Conservation (phyloP, 371 early-diverging fungal species). For the Globomyces sp. region DNA sequence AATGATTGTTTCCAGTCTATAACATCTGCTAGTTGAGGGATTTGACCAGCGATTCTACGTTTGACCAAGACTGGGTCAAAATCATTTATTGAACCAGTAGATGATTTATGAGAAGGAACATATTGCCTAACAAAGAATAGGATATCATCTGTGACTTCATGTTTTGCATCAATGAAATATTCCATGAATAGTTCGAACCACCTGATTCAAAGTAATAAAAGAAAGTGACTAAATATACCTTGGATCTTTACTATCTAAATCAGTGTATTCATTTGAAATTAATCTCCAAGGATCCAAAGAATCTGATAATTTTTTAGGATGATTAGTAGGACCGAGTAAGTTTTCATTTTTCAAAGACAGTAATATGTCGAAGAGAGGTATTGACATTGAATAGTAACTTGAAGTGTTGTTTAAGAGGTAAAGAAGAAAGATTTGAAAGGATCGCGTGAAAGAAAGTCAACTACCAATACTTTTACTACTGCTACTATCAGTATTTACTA, state of each 20-base stretch:
- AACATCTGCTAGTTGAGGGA: slow-evolving; percentile 59
- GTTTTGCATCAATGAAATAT: slow-evolving; percentile 61
- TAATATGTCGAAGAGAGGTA: slow-evolving; percentile 21
- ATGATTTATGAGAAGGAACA: slow-evolving; percentile 28
- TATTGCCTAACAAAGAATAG: slow-evolving; percentile 66
- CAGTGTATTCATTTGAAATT: slow-evolving; percentile 25
- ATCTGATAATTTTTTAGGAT: slow-evolving; percentile 14
- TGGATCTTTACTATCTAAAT: slow-evolving; percentile 33
- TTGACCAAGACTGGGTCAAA: slow-evolving; percentile 70
- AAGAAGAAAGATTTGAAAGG: too few species aligned
- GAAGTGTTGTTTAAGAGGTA: too few species aligned
- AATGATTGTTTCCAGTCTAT: slow-evolving; percentile 85
- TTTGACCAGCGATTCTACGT: slow-evolving; percentile 50
- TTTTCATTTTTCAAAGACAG: slow-evolving; percentile 28
- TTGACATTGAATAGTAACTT: slow-evolving; percentile 15
- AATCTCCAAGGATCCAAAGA: slow-evolving; percentile 27
- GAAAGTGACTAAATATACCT: slow-evolving; percentile 14
- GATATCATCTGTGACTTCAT: slow-evolving; percentile 66
- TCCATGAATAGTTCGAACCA: slow-evolving; percentile 65
- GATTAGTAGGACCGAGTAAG: slow-evolving; percentile 29
- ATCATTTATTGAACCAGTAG: slow-evolving; percentile 30
- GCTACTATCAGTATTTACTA: too few species aligned
- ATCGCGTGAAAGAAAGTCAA: too few species aligned
- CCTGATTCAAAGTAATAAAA: slow-evolving; percentile 21
- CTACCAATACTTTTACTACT: too few species aligned